Base-by-base conservation (phyloP, 176 grass and related monocot species). In the Phoenix dactylifera region DNA sequence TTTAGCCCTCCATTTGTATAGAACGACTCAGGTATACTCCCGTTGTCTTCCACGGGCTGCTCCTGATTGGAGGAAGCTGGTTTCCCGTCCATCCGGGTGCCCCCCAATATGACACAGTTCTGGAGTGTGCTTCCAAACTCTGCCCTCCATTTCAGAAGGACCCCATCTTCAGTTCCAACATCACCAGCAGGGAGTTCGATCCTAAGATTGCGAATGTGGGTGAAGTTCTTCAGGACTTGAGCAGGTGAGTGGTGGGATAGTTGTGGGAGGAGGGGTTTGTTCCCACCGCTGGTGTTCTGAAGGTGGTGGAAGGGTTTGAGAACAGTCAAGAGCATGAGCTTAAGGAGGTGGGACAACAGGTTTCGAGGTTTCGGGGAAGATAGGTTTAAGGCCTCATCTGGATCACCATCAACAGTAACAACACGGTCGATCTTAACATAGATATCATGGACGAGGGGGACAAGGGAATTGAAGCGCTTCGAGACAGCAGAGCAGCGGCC, bases 191-290 rank as follows among this genome's bases (percentile, higher is more conserved):
- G 85, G 23, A 89, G 85, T 68, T 83, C 85, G 59, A 88, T 88
- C 55, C 76, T 69, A 50, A 88, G 74, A 73, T 74, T 80, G 28
- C 80, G 76, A 64, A 88, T 72, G 68, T 74, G 72, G 63, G 72
- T 73, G 76, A 88, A 88, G 65, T 83, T 88, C 85, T 80, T 88
- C 51, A 88, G 85, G 68, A 88, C 85, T 74, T 88, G 85, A 25
- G 80, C 85, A 1, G 85, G 85, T 0, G 85, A 88, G 80, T 83
- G 85, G 76, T 88, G 85, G 52, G 70, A 66, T 51, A 12, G 22
- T 9, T 67, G 60, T 48, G 78, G 72, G 44, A 67, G 64, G 16
- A 67, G 51, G 51, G 24, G 64, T 65, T 70, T 70, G 69, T 28
- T 54, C 15, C 6, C 60, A 12, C 4, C 16, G 17, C 15, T 55